Base-by-base conservation (phyloP, 805 yeast genomes). In the Lipomyces mesembrius region DNA sequence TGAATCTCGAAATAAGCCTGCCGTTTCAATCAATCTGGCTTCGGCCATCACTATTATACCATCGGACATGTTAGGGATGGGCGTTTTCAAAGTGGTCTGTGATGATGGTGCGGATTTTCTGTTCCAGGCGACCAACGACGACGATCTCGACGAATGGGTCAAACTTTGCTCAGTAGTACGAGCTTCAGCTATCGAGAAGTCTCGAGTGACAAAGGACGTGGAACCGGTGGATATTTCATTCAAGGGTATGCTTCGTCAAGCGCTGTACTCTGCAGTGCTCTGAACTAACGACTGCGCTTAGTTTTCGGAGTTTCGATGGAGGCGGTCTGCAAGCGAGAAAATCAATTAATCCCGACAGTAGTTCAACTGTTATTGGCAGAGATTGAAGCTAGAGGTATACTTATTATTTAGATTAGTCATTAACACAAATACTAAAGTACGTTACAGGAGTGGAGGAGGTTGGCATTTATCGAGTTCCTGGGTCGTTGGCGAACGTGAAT, bases 241-340 rank as follows among this genome's bases (percentile, higher is more conserved):
- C 20, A 61, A 35, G 49, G 64, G 64, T 61, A 61, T 22, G 56
- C 2, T 5, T 43, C 14, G 22, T n/a, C 22, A 43, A n/a, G 22
- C 17, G n/a, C 43, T 4, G 43, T 9, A 35, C 17, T 7, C 14
- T 6, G 14, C 12, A 7, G 43, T 9, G 49, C 51, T n/a, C 17
- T 57, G 6, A 14, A 43, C 49, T 43, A 56, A 25, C 22, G 34
- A 2, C 8, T 37, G 55, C 60, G n/a, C 53, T 59, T 81, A 70
- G 90, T 94, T 2, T 94, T 93, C 82, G 98, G 98, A 14, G 89
- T 92, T 57, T 97, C 98, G 1, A 80, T 94, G 46, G 85, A 83
- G 43, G 86, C 86, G 69, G 85, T 92, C 3, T 92, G 97, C 76
- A 84, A 82, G 62, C 82, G 97, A 60, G 97, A 92, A 71, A 79